These are phyloP conservation scores for cucumber (Cucumis sativus) DNA, from an alignment of 306 rosid species.

Conservation along the genomic window Cucumber_9930_V3 NC_026659.2:2559001-2559500, in stretches of 20 bases:
- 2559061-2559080: no score
- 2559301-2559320: not conserved
- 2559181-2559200: not conserved
- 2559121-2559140: not conserved
- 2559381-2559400: conserved; percentile 2
- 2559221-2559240: not conserved
- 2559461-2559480: not conserved
- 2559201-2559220: not conserved
- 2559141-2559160: not conserved
- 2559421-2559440: not conserved
- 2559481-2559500: not conserved
- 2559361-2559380: not conserved
- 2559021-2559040: no score
- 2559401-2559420: not conserved
- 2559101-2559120: not conserved
- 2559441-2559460: not conserved
- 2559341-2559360: not conserved
- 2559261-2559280: not conserved
- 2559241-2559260: not conserved
- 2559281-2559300: not conserved
- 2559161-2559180: not conserved
- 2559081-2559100: not conserved
- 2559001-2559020: no score
- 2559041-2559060: no score
- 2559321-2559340: not conserved